Percentiles rank a stretch among this genome's conserved stretches.
Evolutionary conservation across 768 basidiomycete genomes (phyloP).

Genomic region (Russula sp.): DNA sequence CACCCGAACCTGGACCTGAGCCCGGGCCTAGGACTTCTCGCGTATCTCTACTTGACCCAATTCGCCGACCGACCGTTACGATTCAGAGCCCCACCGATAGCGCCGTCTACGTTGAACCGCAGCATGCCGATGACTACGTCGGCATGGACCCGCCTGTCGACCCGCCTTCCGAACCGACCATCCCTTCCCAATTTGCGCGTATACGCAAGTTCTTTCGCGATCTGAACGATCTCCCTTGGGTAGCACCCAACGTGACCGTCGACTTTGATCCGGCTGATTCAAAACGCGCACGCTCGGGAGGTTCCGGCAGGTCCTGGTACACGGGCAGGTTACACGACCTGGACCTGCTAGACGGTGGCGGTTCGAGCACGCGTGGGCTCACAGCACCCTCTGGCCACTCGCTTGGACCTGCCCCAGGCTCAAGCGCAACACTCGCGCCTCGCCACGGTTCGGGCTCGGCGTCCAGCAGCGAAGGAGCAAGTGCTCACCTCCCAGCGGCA

Average conservation of each 20-base stretch:
- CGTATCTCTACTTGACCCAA: background rate
- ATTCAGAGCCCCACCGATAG: slow-evolving; percentile 19
- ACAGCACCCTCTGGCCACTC: slow-evolving; percentile 10
- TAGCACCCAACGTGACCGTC: slow-evolving; percentile 18
- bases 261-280: slow-evolving; percentile 21
- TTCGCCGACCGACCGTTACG: slow-evolving; percentile 18
- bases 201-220: slow-evolving; percentile 22
- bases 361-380: slow-evolving; percentile 3
- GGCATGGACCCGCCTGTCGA: slow-evolving; percentile 16
- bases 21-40: background rate
- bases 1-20: background rate
- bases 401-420: slow-evolving; percentile 5
- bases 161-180: slow-evolving; percentile 8
- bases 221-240: slow-evolving; percentile 22
- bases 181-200: slow-evolving; percentile 19
- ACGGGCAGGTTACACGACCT: slow-evolving; percentile 13
- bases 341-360: slow-evolving; percentile 16
- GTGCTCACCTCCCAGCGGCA: background rate
- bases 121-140: slow-evolving; percentile 13
- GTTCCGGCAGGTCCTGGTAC: slow-evolving; percentile 20
- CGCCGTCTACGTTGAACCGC: slow-evolving; percentile 18
- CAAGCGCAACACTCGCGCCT: slow-evolving; percentile 16
- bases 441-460: slow-evolving; percentile 14
- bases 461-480: slow-evolving; percentile 11
- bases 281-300: slow-evolving; percentile 5